Evolutionary conservation across 768 basidiomycete species (phyloP), one percentile per base, ranked within the genome.

Genomic region (Coprinopsis cinerea): DNA sequence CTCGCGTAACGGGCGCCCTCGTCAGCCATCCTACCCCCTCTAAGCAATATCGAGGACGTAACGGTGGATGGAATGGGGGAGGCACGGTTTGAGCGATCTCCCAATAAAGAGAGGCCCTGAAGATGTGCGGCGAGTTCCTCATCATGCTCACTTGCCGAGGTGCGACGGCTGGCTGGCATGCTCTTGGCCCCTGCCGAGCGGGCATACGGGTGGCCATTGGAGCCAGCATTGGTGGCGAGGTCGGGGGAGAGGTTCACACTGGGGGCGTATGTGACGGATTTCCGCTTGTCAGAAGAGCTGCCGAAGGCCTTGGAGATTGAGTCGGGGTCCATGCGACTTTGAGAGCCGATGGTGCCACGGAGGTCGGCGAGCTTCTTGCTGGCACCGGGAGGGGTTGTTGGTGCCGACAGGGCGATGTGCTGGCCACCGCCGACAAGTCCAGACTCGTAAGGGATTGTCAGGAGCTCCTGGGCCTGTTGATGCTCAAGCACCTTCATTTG

Each of bases 401-500:
- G 90, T 3, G 92, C 89, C 2, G 91, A 92, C 48, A 88, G 86
- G 14, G 92, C 91, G 41, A 92, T 66, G 59, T 90, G 87, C 60
- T 86, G 83, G 22, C 85, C 67, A 44, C 74, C 71, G 4, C 71
- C 68, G 51, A 73, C 73, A 36, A 70, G 69, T 43, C 69, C 69
- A n/a, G 76, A 55, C 53, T 87, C 85, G 61, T 78, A 79, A 28
- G 87, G 86, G 58, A 91, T 76, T 56, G 67, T 78, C 60, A 93
- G 81, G 32, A 92, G 76, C 63, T 92, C 89, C 56, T 88, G 85
- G 11, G 82, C 83, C 68, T 98, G 94, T 65, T 92, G 85, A 55
- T 87, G 85, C 70, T 97, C 93, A 55, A 98, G 78, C 47, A 77
- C 83, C 48, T 87, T 85, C 94, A 96, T 96, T 70, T 96, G 92